Evolutionary conservation across 257 asterid species (phyloP), one percentile per base, ranked within the genome.

Genomic region (Sherardia arvensis): DNA sequence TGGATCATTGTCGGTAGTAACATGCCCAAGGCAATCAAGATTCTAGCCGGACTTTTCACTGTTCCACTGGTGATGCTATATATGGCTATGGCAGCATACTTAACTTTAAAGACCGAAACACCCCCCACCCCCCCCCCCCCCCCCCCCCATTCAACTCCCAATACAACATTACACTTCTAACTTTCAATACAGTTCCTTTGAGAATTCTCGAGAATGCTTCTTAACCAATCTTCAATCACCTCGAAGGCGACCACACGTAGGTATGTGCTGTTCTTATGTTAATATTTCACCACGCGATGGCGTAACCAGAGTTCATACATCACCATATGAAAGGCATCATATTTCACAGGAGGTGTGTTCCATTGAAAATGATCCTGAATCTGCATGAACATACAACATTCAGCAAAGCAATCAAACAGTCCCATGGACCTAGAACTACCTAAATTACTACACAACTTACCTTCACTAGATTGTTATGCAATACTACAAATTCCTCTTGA

Each of bases 221-320:
- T 51, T 65, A 26, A 20, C 64, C 32, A 27, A 53, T 43, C 54
- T 20, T 58, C 59, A 21, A 58, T 34, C 67, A 26, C 51, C 65
- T 47, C 21, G 49, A 45, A 43, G 47, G 65, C 14, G 17, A 1
- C 38, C 30, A n/a, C n/a, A n/a, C n/a, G n/a, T n/a, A n/a, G n/a
- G 18, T 69, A 65, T 68, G 61, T 51, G 59, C 30, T 56, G 61
- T 14, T 28, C n/a, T 14, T 0, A 56, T 73, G 26, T 75, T 73
- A 93, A 78, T 93, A 93, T 82, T 87, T 93, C 81, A 93, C 68
- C 65, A 90, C 89, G 55, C 83, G 87, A 76, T 81, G 97, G 9
- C 99, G 95, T 66, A 90, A 65, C 99, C 99, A 93, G 49, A 93
- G 95, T 26, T 93, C 99, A 54, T 93, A 93, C 95, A 93, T 90